Conservation (phyloP, 1,284 basidiomycete species). For the Phlebopus sp. region DNA sequence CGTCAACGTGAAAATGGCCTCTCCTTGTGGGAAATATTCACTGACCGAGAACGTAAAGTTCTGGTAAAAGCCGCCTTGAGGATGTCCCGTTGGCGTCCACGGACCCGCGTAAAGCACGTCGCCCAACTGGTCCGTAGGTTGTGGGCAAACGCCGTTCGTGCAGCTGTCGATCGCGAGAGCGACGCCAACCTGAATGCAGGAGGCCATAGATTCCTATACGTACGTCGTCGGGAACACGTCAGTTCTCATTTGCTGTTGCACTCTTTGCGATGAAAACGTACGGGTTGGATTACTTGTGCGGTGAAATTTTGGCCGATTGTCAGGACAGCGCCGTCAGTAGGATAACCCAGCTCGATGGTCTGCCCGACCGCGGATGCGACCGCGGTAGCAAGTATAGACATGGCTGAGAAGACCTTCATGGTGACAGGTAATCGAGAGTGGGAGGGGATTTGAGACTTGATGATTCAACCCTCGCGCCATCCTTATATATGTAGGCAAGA, state of each 20-base stretch:
- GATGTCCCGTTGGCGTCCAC: constrained; percentile 24
- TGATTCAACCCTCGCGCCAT: neutral
- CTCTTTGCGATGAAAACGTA: constrained; percentile 7
- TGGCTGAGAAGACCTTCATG: constrained; percentile 18
- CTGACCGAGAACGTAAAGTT: constrained; percentile 27
- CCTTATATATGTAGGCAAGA: too few relatives aligned
- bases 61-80: constrained; percentile 27
- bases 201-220: constrained; percentile 18
- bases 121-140: constrained; percentile 21
- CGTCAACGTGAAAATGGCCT: constrained; percentile 30
- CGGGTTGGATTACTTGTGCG: constrained; percentile 21
- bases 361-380: constrained; percentile 20
- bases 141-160: constrained; percentile 20
- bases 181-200: constrained; percentile 30
- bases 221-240: neutral
- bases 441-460: neutral
- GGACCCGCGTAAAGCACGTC: constrained; percentile 29
- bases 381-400: constrained; percentile 9
- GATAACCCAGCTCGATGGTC: constrained; percentile 28
- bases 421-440: neutral
- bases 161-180: constrained; percentile 26
- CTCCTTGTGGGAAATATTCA: constrained; percentile 10
- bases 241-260: neutral
- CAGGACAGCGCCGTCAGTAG: constrained; percentile 17
- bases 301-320: constrained; percentile 15